Conservation (phyloP, 495 filamentous ascomycete species). For the Penicillium tannophilum region DNA sequence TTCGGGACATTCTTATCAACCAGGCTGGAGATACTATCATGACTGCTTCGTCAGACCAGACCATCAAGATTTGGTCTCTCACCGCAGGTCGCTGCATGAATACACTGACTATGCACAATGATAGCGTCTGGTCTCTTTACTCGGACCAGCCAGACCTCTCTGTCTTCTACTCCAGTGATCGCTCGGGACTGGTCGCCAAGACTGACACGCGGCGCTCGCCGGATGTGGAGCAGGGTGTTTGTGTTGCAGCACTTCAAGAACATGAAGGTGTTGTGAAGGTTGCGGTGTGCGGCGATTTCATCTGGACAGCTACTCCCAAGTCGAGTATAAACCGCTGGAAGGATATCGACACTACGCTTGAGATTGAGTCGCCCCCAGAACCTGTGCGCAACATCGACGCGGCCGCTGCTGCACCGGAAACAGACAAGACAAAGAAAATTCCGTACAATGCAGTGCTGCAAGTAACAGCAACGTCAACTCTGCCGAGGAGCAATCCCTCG, state of each 20-base stretch:
- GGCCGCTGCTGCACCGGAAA: constrained; percentile 9
- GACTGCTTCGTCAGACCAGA: constrained; percentile 94
- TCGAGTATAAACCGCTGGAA: constrained; percentile 95
- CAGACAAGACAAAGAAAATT: constrained; percentile 61
- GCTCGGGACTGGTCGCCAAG: constrained; percentile 89
- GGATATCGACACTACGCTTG: constrained; percentile 75
- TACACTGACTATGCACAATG: constrained; percentile 97
- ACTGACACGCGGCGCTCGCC: constrained; percentile 79
- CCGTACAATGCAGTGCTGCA: constrained; percentile 73
- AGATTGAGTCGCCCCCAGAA: constrained; percentile 56
- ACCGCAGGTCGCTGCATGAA: constrained; percentile 94
- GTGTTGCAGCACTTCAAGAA: constrained; percentile 85
- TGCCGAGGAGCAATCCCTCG: constrained; percentile 57
- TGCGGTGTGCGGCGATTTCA: constrained; percentile 73
- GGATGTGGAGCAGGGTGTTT: constrained; percentile 87
- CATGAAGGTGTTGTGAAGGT: constrained; percentile 87
- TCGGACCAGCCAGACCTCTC: constrained; percentile 83
- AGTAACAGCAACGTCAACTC: constrained; percentile 80
- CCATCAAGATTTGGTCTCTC: constrained; percentile 96
- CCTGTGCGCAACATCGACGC: constrained; percentile 50
- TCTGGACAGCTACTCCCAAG: constrained; percentile 93
- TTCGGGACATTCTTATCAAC: constrained; percentile 87
- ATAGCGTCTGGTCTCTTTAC: constrained; percentile 95
- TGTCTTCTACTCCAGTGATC: constrained; percentile 92
- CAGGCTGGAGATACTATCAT: constrained; percentile 86